A percentile compares a stretch with the other conserved stretches of the same genome.
Evolutionary conservation across 106 monocot species (phyloP).

Genomic region (Cymbidium sinense): DNA sequence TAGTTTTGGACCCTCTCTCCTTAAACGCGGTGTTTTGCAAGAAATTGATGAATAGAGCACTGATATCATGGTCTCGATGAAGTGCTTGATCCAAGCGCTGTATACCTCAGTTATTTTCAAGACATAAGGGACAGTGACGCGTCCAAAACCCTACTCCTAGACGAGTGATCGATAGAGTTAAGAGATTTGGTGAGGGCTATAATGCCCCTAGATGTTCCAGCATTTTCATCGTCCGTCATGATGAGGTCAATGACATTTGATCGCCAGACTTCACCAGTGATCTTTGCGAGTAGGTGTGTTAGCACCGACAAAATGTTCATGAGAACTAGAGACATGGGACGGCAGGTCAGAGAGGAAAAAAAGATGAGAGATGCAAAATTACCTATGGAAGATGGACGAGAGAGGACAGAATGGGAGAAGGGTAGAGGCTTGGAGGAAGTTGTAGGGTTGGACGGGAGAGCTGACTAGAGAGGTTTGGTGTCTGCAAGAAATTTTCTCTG

Average conservation of each 20-base stretch:
- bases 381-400: too few species aligned
- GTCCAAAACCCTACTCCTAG: slow-evolving; percentile 59
- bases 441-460: too few species aligned
- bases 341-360: too few species aligned
- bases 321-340: not conserved
- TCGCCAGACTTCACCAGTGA: not conserved
- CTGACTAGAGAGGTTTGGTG: too few species aligned
- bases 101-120: slow-evolving; percentile 46
- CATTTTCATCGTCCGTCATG: not conserved
- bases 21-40: slow-evolving; percentile 29
- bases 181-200: slow-evolving; percentile 53
- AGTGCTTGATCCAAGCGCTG: slow-evolving; percentile 29
- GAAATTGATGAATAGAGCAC: slow-evolving; percentile 41
- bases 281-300: not conserved
- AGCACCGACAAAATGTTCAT: not conserved
- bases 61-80: slow-evolving; percentile 38
- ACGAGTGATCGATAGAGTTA: slow-evolving; percentile 19
- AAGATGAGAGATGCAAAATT: too few species aligned
- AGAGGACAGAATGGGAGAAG: too few species aligned
- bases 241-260: not conserved
- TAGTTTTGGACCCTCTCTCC: slow-evolving; percentile 7
- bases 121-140: slow-evolving; percentile 72
- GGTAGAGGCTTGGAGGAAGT: too few species aligned
- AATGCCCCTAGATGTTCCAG: not conserved
- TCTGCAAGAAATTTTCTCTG: too few species aligned